Evolutionary conservation across 495 filamentous ascomycete genomes (phyloP), one percentile per base, ranked within the genome.

Genomic region (Tuber indicum): DNA sequence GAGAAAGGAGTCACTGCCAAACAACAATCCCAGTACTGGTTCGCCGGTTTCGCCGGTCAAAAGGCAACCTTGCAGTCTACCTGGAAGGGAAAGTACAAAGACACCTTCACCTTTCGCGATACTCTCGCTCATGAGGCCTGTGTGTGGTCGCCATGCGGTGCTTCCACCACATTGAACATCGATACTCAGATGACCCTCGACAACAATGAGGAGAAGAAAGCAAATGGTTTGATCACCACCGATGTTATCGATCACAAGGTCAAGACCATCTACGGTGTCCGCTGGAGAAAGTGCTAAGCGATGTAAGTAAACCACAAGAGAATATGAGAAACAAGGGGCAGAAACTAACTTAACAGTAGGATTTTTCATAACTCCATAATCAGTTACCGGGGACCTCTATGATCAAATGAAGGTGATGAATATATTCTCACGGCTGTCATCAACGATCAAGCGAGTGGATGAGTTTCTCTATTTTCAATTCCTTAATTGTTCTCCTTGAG

Each of bases 1-100:
- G 87, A 89, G 71, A 52, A 74, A 66, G 87, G 87, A 62, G 87
- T 89, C 71, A 89, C 87, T 19, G 88, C 87, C 43, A 86, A 81
- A 76, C 88, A 89, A 82, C 86, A 87, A 78, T 87, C 87, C 79
- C 87, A 87, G 52, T 90, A 90, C 85, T 90, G 86, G 85, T 90
- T 90, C 85, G 85, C 84, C 73, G 86, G 88, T 83, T 85, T 86
- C 71, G 84, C 86, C 7, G 76, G 77, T 21, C 62, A 85, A 0
- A 36, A 36, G 52, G 3, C 26, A 36, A 66, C 14, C 58, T 2
- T 66, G 0, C 4, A 16, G 32, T 5, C 12, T 3, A 36, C 0
- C 26, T 66, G 26, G 26, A 36, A 36, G 12, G 58, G 58, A 36
- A 5, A 14, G 26, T 66, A 16, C 26, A 7, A 0, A 12, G 14